Base-by-base conservation (phyloP, 495 filamentous ascomycete species). In the Hypoxylon crocopeplum region DNA sequence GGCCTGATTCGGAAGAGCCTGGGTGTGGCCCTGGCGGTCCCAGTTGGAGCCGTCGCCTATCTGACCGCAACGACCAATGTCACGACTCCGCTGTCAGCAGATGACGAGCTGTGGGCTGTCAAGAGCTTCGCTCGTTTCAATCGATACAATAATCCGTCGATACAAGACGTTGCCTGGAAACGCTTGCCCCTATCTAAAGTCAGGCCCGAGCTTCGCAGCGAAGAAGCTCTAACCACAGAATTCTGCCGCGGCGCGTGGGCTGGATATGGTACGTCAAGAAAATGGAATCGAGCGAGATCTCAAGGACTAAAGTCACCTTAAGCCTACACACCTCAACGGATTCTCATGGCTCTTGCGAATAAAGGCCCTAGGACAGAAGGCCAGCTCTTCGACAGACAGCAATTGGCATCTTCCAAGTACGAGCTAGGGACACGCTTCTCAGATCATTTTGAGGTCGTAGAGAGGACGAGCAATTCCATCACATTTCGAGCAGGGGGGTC, bases 371-470 rank as follows among this genome's bases (percentile, higher is more conserved):
- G 79, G 13, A 89, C 86, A 3, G 73, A 79, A 20, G 45, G 66
- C 42, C 83, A 89, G 62, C 81, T 90, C 4, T 90, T 88, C 84
- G 75, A 77, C 1, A 70, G 60, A 21, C 62, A 76, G 13, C 81
- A 85, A 38, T 77, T 91, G 2, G 60, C 75, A 33, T 50, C 59
- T 13, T 82, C 75, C 15, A 71, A 57, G 17, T 91, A 89, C 65
- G 80, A 85, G 20, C 73, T 82, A 24, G 86, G 87, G 22, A 88
- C 86, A 11, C 62, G 80, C 22, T 80, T 90, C 56, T 88, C 86
- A 17, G 87, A 91, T 64, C 86, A 90, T 72, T 90, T 91, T 66
- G 85, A 91, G 68, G 87, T 91, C 0, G 69, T 91, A 4, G 83
- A 86, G 48, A 86, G 88, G 72, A 85, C 82, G 10, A 73, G 80